Evolutionary conservation across 2,329 filamentous ascomycete genomes (phyloP), one percentile per base, ranked within the genome.

Genomic region (Epichloe gansuensis): DNA sequence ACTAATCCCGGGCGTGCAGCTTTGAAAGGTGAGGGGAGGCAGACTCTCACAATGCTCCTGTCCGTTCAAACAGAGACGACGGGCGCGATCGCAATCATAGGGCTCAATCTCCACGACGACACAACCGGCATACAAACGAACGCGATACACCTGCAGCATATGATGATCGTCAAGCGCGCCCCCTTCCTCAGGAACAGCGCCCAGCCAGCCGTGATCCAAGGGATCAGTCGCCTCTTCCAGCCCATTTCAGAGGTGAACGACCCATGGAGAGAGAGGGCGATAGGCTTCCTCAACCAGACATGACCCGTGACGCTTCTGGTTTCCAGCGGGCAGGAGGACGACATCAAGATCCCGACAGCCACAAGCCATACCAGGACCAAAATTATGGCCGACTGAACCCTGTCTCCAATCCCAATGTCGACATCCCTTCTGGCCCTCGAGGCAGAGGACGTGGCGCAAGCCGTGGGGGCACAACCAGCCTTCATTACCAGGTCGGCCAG

Each of bases 331-430:
- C 69, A 47, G 55, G 60, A 31, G 54, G 59, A 9, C 64, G 65
- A 4, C 70, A 71, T 41, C 63, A 65, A 2, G 79, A 82, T 34
- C 58, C 68, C 3, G 77, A 81, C 46, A 74, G 78, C 58, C 75
- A 56, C 8, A 59, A 74, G 21, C 71, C 69, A 52, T 75, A 78
- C 55, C 75, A 81, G 57, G 81, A 85, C 62, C 76, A 78, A 15
- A 81, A 78, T 52, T 83, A 83, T 59, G 81, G 81, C 31, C 77
- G 81, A 2, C 69, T 85, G 47, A 83, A 80, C 56, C 68, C 75
- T 2, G 72, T 76, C 48, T 7, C 51, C n/a, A 53, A 48, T 48
- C 69, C 71, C 25, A 64, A 72, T 35, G 60, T 72, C 64, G 65
- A 70, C 28, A 73, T 76, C 42, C 80, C 80, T 3, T 75, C 75